These are phyloP conservation scores for Pleurostoma richardsiae DNA, from an alignment of 2,329 filamentous ascomycete genomes.

Conservation along the genomic window DNA sequence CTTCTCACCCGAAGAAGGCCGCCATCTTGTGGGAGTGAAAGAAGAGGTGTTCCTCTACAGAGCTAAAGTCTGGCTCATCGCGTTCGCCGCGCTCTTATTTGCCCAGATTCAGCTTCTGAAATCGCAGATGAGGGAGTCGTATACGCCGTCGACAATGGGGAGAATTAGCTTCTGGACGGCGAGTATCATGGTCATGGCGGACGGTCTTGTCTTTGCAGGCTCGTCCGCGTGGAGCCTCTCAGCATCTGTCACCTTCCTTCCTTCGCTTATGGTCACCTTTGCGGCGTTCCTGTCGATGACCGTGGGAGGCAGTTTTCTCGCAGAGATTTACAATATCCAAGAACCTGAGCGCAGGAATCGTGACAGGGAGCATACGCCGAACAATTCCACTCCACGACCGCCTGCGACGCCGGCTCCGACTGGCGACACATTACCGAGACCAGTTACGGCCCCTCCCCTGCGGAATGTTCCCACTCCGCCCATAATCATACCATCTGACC, in stretches of 20 bases:
- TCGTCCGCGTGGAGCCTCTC: conserved; percentile 52
- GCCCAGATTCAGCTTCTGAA: conserved; percentile 59
- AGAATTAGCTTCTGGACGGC: conserved; percentile 61
- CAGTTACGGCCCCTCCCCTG: conserved; percentile 28
- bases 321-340: conserved; percentile 57
- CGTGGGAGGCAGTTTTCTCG: conserved; percentile 52
- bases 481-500: conserved; percentile 58
- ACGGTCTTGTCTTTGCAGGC: conserved; percentile 54
- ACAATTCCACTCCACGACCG: conserved; percentile 14
- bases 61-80: conserved; percentile 54
- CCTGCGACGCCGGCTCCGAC: conserved; percentile 17
- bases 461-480: conserved; percentile 28
- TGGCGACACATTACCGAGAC: conserved; percentile 27
- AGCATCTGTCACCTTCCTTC: conserved; percentile 50
- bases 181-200: conserved; percentile 57
- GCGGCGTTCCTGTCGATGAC: conserved; percentile 51
- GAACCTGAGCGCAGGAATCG: conserved; percentile 49
- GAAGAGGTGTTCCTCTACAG: conserved; percentile 52
- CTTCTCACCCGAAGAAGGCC: conserved; percentile 42
- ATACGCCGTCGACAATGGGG: conserved; percentile 62
- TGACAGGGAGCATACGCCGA: conserved; percentile 23
- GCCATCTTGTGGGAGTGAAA: conserved; percentile 56
- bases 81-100: conserved; percentile 51
- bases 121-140: conserved; percentile 60
- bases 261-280: conserved; percentile 49